Evolutionary conservation across 768 basidiomycete genomes (phyloP).

Genomic region (Suillus americanus): DNA sequence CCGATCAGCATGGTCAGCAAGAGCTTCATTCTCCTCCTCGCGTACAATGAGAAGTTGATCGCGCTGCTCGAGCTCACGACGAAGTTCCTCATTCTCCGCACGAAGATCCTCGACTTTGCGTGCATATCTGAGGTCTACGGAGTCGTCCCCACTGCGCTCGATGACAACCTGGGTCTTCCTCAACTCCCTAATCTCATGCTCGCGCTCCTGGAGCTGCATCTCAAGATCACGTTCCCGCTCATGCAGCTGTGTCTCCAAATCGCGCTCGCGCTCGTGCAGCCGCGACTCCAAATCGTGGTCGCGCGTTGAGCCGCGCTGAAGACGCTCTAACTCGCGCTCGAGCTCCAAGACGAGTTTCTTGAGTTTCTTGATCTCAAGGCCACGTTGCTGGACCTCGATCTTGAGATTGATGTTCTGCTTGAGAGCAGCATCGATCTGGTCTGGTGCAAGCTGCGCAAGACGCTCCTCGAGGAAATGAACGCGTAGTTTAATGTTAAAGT

Average conservation of each 20-base stretch:
- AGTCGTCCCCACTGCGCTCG: slow-evolving; percentile 51
- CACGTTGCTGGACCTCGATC: slow-evolving; percentile 86
- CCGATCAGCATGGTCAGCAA: slow-evolving; percentile 63
- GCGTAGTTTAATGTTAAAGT: slow-evolving; percentile 94
- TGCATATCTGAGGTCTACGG: slow-evolving; percentile 43
- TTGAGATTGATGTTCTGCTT: slow-evolving; percentile 94
- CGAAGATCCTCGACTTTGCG: slow-evolving; percentile 58
- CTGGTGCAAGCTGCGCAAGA: slow-evolving; percentile 84
- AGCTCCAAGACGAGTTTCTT: slow-evolving; percentile 87
- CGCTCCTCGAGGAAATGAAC: slow-evolving; percentile 96
- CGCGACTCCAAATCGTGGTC: slow-evolving; percentile 35
- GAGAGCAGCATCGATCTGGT: slow-evolving; percentile 87
- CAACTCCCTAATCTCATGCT: slow-evolving; percentile 67
- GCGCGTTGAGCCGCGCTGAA: slow-evolving; percentile 44
- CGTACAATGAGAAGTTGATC: slow-evolving; percentile 51
- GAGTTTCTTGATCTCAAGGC: slow-evolving; percentile 88
- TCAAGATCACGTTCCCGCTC: slow-evolving; percentile 75
- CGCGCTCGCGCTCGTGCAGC: slow-evolving; percentile 29
- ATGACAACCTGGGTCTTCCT: slow-evolving; percentile 55
- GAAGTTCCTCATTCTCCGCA: slow-evolving; percentile 63
- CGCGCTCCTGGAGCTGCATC: slow-evolving; percentile 70
- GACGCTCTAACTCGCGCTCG: slow-evolving; percentile 74
- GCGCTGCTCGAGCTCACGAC: slow-evolving; percentile 55
- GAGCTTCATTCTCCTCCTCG: slow-evolving; percentile 73
- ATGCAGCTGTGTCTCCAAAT: slow-evolving; percentile 36